phyloP scores from a whole-genome alignment of 2,329 filamentous ascomycete species.

The Diplodia seriata region DNA sequence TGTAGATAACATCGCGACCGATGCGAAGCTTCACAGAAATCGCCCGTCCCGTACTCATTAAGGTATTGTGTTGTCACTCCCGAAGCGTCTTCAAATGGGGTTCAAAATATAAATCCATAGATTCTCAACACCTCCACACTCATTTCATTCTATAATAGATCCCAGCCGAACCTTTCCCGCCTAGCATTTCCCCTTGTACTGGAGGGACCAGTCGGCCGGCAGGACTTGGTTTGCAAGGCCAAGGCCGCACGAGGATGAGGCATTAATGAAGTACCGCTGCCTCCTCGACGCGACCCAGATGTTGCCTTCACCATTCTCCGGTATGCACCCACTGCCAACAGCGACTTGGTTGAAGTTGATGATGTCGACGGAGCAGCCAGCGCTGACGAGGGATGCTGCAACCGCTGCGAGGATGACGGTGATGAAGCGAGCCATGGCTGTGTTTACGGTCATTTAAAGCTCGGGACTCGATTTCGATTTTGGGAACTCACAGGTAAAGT shows the following conservation, averaged over 20 bases:
- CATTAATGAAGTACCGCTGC: not conserved
- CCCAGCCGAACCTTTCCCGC: not conserved
- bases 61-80: too few species aligned
- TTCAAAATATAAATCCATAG: too few species aligned
- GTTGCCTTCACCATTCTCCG: not conserved
- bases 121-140: too few species aligned
- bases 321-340: not conserved
- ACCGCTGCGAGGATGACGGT: not conserved
- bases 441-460: not conserved
- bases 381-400: not conserved
- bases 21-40: not conserved
- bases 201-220: not conserved
- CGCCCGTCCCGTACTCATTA: too few species aligned
- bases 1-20: not conserved
- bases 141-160: too few species aligned
- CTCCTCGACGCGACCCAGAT: not conserved
- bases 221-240: not conserved
- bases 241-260: not conserved
- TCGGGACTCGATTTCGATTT: not conserved
- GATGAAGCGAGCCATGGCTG: not conserved
- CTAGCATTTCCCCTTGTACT: not conserved
- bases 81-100: too few species aligned
- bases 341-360: not conserved
- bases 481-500: not conserved
- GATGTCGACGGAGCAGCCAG: not conserved